Evolutionary conservation across 768 basidiomycete genomes (phyloP).

Genomic region (Collybiopsis luxurians): DNA sequence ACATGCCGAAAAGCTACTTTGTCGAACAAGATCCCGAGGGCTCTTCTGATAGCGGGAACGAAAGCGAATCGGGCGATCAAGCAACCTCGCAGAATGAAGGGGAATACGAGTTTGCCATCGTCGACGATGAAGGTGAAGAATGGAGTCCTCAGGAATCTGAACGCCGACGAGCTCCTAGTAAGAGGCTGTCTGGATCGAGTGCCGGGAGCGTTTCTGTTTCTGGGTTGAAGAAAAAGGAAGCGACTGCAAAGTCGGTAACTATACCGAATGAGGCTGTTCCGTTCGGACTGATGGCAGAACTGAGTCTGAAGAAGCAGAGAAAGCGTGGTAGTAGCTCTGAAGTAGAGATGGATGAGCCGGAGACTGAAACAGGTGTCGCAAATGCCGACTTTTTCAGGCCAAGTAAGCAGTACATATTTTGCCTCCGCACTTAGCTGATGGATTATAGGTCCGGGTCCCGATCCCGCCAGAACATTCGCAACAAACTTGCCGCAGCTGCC

Average conservation of each 20-base stretch:
- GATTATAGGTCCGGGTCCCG: conserved; percentile 37
- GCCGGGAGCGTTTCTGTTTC: conserved; percentile 30
- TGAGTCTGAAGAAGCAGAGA: conserved; percentile 47
- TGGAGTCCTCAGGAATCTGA: conserved; percentile 11
- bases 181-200: conserved; percentile 36
- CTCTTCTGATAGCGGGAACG: conserved; percentile 32
- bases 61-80: conserved; percentile 29
- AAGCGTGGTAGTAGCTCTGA: conserved; percentile 32
- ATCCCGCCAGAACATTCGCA: conserved; percentile 36
- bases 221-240: conserved; percentile 36
- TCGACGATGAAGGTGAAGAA: conserved; percentile 40
- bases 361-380: conserved; percentile 61
- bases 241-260: conserved; percentile 44
- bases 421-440: conserved; percentile 1
- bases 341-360: conserved; percentile 41
- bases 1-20: conserved; percentile 49
- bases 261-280: conserved; percentile 63
- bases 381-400: conserved; percentile 65
- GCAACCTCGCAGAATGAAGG: conserved; percentile 14
- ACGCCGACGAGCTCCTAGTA: neutral
- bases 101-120: conserved; percentile 35
- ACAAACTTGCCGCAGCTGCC: conserved; percentile 50
- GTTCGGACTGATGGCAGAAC: conserved; percentile 72
- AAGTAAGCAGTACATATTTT: conserved; percentile 35
- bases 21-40: conserved; percentile 48